Percentiles rank a stretch among this genome's conserved stretches.
Conservation (phyloP, 257 asterid species). For the Haberlea rhodopensis region DNA sequence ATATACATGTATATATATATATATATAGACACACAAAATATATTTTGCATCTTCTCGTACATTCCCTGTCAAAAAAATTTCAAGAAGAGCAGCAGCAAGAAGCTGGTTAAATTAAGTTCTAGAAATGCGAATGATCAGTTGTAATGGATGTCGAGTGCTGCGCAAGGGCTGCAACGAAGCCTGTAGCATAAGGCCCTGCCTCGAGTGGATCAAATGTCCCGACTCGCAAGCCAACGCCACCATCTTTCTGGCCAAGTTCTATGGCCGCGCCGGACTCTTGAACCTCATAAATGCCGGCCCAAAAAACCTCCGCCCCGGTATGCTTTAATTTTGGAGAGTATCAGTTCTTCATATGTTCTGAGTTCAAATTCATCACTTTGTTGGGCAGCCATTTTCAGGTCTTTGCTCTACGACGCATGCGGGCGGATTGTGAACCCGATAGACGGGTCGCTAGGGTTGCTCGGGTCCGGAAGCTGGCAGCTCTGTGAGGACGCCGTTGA, state of each 20-base stretch:
- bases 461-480: constrained; percentile 43
- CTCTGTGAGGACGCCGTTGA: constrained; percentile 46
- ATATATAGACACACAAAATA: no score
- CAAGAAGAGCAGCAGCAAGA: no score
- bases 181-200: constrained; percentile 39
- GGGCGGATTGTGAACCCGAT: constrained; percentile 46
- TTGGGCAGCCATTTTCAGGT: constrained; percentile 37
- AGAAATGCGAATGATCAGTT: constrained; percentile 44
- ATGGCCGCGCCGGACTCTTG: constrained; percentile 51
- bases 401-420: constrained; percentile 43
- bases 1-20: no score
- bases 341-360: not conserved
- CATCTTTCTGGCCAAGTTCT: constrained; percentile 44
- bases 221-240: constrained; percentile 49
- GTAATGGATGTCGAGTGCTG: constrained; percentile 50
- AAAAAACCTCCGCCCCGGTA: constrained; percentile 38
- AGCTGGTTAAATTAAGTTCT: no score
- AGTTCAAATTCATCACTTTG: not conserved
- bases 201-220: constrained; percentile 44
- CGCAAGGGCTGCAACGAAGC: constrained; percentile 41
- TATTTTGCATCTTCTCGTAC: no score
- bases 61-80: no score
- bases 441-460: constrained; percentile 39
- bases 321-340: not conserved
- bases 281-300: constrained; percentile 46